These are phyloP conservation scores for Cladophialophora yegresii DNA, from an alignment of 2,329 filamentous ascomycete genomes.

Conservation along the genomic window DNA sequence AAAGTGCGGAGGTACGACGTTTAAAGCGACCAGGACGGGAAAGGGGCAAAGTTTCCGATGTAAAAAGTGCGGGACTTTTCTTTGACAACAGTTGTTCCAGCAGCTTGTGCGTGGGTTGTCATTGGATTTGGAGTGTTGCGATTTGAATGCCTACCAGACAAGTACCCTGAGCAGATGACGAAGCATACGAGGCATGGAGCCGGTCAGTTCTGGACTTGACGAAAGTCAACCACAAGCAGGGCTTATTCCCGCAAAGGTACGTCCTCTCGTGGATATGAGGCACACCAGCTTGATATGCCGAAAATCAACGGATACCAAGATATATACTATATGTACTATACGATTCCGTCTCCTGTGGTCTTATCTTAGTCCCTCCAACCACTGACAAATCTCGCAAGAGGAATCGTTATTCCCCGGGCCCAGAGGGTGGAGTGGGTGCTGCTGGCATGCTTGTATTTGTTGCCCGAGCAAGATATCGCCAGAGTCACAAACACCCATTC, in stretches of 20 bases:
- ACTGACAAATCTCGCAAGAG: too few relatives aligned
- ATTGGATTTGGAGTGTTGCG: background rate
- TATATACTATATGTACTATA: too few relatives aligned
- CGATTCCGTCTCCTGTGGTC: too few relatives aligned
- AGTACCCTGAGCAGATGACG: background rate
- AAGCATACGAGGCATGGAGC: background rate
- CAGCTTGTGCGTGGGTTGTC: background rate
- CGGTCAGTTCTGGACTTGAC: background rate
- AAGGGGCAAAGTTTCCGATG: slow-evolving; percentile 33
- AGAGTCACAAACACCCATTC: too few relatives aligned
- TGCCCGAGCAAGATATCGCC: too few relatives aligned
- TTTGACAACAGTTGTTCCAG: slow-evolving; percentile 13
- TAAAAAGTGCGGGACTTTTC: slow-evolving; percentile 32
- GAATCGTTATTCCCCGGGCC: too few relatives aligned
- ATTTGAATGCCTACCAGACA: background rate
- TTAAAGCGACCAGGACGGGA: slow-evolving; percentile 30
- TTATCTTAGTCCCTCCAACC: too few relatives aligned
- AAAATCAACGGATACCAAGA: background rate
- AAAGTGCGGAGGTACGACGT: slow-evolving; percentile 34
- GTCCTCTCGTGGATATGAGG: background rate
- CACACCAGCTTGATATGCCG: background rate
- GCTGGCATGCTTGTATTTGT: too few relatives aligned
- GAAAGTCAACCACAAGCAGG: background rate
- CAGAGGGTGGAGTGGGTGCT: too few relatives aligned
- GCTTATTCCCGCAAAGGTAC: background rate